A percentile compares a stretch with the other conserved stretches of the same genome.
Evolutionary conservation across 169 alveolate species (phyloP).

Genomic region (Eimeria necatrix): DNA sequence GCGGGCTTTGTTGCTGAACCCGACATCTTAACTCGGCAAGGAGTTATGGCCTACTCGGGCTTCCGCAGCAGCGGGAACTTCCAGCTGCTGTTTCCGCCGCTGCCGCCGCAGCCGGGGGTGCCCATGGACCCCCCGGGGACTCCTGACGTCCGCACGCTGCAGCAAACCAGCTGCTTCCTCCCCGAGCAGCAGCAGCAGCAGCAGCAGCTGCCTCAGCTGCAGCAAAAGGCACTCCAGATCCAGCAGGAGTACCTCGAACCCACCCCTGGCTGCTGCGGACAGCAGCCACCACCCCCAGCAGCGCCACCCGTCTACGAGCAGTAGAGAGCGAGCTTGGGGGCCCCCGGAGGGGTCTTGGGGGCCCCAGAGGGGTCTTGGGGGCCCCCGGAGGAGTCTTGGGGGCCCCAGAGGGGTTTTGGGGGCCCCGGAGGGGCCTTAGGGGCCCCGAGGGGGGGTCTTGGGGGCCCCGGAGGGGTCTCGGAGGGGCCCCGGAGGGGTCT

Average conservation of each 20-base stretch:
- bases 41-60: slow-evolving; percentile 88
- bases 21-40: slow-evolving; percentile 86
- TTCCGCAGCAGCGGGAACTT: slow-evolving; percentile 83
- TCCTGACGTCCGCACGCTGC: slow-evolving; percentile 84
- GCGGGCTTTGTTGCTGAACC: slow-evolving; percentile 85
- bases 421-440: too few relatives aligned
- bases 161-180: not conserved
- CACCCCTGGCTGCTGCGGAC: not conserved
- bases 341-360: too few relatives aligned
- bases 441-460: too few relatives aligned
- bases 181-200: not conserved
- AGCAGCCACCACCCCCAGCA: not conserved
- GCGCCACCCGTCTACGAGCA: slow-evolving; percentile 62
- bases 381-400: too few relatives aligned
- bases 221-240: slow-evolving; percentile 21
- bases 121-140: slow-evolving; percentile 86
- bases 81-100: slow-evolving; percentile 88
- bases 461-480: too few relatives aligned
- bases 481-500: too few relatives aligned
- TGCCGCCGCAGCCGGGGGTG: slow-evolving; percentile 85
- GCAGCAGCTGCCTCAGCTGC: not conserved
- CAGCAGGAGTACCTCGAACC: not conserved
- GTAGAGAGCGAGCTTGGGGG: not conserved
- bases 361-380: too few relatives aligned
- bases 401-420: too few relatives aligned